phyloP scores from a whole-genome alignment of 139 green algal species.

The Yamagishiella unicocca region DNA sequence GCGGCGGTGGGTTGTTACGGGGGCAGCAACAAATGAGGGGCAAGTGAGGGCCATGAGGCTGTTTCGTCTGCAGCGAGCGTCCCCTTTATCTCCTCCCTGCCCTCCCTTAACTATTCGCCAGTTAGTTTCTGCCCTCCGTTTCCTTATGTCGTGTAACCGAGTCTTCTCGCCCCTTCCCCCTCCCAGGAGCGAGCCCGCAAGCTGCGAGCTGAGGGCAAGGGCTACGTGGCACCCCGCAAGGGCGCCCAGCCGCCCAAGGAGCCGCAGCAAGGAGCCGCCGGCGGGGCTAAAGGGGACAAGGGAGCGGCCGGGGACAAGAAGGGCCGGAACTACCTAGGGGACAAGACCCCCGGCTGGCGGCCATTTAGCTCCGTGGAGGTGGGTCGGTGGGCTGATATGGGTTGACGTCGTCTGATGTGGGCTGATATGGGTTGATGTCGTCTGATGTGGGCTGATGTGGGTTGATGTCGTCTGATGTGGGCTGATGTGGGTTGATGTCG shows the following conservation, averaged over 20 bases:
- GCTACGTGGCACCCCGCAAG: conserved; percentile 56
- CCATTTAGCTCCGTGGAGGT: conserved; percentile 45
- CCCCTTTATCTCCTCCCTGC: not conserved
- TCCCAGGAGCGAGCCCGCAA: conserved; percentile 55
- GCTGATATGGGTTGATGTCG: no score
- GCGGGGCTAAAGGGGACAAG: not conserved
- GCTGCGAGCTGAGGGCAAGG: conserved; percentile 61
- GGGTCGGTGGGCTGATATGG: not conserved
- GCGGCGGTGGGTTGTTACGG: not conserved
- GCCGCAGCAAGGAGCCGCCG: not conserved
- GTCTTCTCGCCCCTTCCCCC: no score
- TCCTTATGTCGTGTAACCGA: no score
- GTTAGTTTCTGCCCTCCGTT: no score
- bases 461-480: no score
- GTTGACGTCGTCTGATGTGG: no score
- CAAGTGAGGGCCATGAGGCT: not conserved
- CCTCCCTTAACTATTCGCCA: not conserved
- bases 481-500: no score
- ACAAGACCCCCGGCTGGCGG: conserved; percentile 49
- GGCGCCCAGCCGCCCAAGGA: conserved; percentile 47
- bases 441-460: no score
- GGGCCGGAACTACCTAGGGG: conserved; percentile 31
- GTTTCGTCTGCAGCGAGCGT: not conserved
- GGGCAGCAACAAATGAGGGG: not conserved
- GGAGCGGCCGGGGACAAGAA: not conserved